phyloP scores from a whole-genome alignment of 768 basidiomycete genomes.

The Saitozyma sp. region DNA sequence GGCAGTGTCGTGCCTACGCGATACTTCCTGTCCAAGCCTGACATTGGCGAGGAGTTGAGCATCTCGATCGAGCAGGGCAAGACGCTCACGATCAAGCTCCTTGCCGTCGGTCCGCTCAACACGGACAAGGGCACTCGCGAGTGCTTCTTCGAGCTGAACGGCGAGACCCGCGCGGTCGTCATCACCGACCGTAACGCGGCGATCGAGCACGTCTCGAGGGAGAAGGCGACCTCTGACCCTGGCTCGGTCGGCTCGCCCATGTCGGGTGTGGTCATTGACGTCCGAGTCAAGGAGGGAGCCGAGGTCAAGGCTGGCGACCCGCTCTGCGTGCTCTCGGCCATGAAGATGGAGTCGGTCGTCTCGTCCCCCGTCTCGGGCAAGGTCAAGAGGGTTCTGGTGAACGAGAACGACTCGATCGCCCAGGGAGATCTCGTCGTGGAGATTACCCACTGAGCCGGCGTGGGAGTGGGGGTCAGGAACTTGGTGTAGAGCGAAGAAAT shows the following conservation, averaged over 20 bases:
- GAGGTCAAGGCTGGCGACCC: slow-evolving; percentile 99
- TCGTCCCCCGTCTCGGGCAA: slow-evolving; percentile 96
- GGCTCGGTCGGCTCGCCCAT: slow-evolving; percentile 97
- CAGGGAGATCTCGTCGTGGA: slow-evolving; percentile 90
- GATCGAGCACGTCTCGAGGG: slow-evolving; percentile 88
- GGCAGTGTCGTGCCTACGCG: slow-evolving; percentile 90
- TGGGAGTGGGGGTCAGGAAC: background rate
- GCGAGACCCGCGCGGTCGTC: slow-evolving; percentile 92
- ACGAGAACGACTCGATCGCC: slow-evolving; percentile 91
- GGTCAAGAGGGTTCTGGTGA: slow-evolving; percentile 87
- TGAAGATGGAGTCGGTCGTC: slow-evolving; percentile 99
- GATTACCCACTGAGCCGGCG: slow-evolving; percentile 63
- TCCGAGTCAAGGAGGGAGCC: slow-evolving; percentile 94
- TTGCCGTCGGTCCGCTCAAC: slow-evolving; percentile 92
- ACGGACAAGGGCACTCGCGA: slow-evolving; percentile 89
- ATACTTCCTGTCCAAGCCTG: slow-evolving; percentile 92
- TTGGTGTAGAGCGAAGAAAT: background rate
- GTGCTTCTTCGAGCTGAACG: slow-evolving; percentile 98
- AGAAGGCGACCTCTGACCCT: slow-evolving; percentile 89
- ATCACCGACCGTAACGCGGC: slow-evolving; percentile 98
- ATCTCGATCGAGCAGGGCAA: slow-evolving; percentile 83
- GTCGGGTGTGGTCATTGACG: slow-evolving; percentile 93
- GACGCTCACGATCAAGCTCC: slow-evolving; percentile 90
- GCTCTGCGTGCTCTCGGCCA: slow-evolving; percentile 88
- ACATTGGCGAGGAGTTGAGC: slow-evolving; percentile 92